Percentiles rank a stretch among this genome's conserved stretches.
Conservation (phyloP, 495 filamentous ascomycete species). For the Trichocladium uniseriatum region DNA sequence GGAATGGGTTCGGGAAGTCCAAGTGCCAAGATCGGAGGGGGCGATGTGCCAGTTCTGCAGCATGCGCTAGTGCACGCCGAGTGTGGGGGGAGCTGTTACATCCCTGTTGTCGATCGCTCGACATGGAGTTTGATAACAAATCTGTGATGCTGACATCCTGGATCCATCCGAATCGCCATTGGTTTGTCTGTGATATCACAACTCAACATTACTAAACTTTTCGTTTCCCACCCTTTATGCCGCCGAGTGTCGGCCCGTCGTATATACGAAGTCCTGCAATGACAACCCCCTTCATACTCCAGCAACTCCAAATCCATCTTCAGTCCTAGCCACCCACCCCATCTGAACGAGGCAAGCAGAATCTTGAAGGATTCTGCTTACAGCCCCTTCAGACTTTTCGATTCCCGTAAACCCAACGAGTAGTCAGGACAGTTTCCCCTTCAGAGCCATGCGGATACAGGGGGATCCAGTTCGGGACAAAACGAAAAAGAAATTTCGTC, state of each 20-base stretch:
- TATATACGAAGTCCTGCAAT: not conserved
- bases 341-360: not conserved
- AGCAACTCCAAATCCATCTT: slow-evolving; percentile 6
- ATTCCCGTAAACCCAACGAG: not conserved
- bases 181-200: not conserved
- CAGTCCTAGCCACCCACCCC: not conserved
- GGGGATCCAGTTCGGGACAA: not conserved
- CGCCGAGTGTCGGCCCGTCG: not conserved
- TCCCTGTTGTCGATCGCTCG: too few species aligned
- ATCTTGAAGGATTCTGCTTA: too few species aligned
- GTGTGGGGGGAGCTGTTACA: too few species aligned
- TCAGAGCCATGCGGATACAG: too few species aligned
- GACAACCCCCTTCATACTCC: not conserved
- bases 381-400: not conserved
- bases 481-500: not conserved
- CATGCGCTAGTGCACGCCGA: too few species aligned
- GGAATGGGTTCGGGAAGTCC: too few species aligned
- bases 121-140: too few species aligned
- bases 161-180: too few species aligned
- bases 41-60: too few species aligned
- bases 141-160: too few species aligned
- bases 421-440: too few species aligned
- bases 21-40: too few species aligned
- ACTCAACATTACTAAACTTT: not conserved
- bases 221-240: slow-evolving; percentile 2